Evolutionary conservation across 352 stramenopile genomes (phyloP).

Genomic region (Phytopythium boreale): DNA sequence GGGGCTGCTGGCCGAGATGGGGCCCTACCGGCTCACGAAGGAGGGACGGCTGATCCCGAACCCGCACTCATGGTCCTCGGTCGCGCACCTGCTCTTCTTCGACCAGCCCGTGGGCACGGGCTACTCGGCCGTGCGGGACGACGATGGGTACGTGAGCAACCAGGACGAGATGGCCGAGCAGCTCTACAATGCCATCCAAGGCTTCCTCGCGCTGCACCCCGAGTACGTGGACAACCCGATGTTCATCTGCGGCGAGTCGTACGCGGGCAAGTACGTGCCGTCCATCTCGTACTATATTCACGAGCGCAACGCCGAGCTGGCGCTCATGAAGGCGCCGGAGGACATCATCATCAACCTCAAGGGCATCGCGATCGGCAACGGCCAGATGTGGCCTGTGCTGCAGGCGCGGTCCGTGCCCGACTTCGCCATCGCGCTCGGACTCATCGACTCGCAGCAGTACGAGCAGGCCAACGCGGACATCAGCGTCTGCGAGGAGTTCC

Average conservation of each 20-base stretch:
- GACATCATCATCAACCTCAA: constrained; percentile 73
- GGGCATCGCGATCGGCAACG: constrained; percentile 91
- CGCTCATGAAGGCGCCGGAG: constrained; percentile 8
- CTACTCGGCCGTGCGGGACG: constrained; percentile 70
- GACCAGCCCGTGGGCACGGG: constrained; percentile 81
- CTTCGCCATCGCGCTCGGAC: constrained; percentile 71
- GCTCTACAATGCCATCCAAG: constrained; percentile 91
- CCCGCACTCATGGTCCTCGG: constrained; percentile 62
- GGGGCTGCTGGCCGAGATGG: constrained; percentile 72
- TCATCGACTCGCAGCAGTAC: constrained; percentile 85
- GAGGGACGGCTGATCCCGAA: constrained; percentile 73
- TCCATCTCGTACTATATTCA: constrained; percentile 94
- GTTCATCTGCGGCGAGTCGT: constrained; percentile 89
- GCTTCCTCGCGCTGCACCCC: constrained; percentile 89
- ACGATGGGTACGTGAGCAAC: constrained; percentile 64
- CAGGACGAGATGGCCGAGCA: constrained; percentile 76
- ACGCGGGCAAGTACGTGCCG: constrained; percentile 97
- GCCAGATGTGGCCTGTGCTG: constrained; percentile 79
- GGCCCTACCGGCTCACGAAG: constrained; percentile 64
- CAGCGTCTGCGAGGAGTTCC: constrained; percentile 70
- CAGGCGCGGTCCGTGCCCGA: constrained; percentile 79
- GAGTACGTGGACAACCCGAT: constrained; percentile 66
- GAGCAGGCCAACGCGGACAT: constrained; percentile 70
- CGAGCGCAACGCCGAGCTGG: constrained; percentile 58
- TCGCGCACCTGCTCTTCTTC: constrained; percentile 85